phyloP scores from a whole-genome alignment of 2,329 filamentous ascomycete species.

The Fusarium pseudoanthophilum region DNA sequence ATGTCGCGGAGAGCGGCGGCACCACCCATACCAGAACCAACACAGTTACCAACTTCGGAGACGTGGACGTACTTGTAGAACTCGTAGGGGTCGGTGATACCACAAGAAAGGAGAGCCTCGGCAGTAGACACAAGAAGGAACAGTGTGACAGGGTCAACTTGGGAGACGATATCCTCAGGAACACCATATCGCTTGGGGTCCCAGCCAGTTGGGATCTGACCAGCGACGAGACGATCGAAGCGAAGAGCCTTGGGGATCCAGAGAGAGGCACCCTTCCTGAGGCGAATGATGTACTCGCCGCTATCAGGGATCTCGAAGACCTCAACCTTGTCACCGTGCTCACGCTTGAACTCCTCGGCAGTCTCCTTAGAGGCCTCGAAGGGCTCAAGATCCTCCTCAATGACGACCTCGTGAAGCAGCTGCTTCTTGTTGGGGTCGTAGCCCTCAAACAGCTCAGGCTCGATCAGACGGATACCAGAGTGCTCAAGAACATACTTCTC shows the following conservation, averaged over 20 bases:
- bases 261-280: conserved; percentile 94
- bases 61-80: conserved; percentile 99
- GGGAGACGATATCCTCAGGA: conserved; percentile 95
- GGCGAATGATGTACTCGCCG: conserved; percentile 91
- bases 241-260: conserved; percentile 97
- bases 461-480: conserved; percentile 95
- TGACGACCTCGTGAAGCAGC: conserved; percentile 95
- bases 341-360: conserved; percentile 94
- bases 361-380: conserved; percentile 98
- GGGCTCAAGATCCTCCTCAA: conserved; percentile 95
- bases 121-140: conserved; percentile 95
- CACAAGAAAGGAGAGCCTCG: conserved; percentile 88
- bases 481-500: conserved; percentile 97
- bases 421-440: conserved; percentile 99
- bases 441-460: conserved; percentile 94
- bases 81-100: conserved; percentile 98
- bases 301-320: conserved; percentile 95
- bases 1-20: conserved; percentile 91
- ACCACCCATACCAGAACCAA: conserved; percentile 98
- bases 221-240: conserved; percentile 96
- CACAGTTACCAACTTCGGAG: conserved; percentile 96
- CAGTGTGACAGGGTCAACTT: conserved; percentile 95
- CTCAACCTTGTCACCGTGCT: conserved; percentile 97
- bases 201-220: conserved; percentile 97
- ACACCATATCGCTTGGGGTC: conserved; percentile 96